Conservation (phyloP, 768 basidiomycete species). For the Tricholoma hemisulphureum region DNA sequence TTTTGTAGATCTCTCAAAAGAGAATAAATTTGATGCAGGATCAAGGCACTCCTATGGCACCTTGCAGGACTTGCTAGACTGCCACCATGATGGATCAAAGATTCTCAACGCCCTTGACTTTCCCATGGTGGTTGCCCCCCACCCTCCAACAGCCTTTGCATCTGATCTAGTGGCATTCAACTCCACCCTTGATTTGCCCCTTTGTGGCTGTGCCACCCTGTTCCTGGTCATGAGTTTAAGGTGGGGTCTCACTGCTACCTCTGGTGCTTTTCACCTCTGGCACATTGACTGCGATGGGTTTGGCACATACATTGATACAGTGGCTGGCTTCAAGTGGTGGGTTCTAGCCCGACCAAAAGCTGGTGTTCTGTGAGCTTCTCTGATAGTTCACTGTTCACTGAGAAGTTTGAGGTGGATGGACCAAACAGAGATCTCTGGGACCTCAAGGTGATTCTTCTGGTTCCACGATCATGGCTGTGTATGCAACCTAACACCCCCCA, state of each 20-base stretch:
- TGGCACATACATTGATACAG: neutral
- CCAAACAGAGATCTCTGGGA: neutral
- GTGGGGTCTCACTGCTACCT: neutral
- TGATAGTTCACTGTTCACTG: neutral
- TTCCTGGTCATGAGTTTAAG: neutral
- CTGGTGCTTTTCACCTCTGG: neutral
- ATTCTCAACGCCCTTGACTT: neutral
- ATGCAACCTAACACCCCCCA: slow-evolving; percentile 15
- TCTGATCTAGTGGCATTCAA: neutral
- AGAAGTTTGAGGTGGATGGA: neutral
- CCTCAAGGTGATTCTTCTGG: neutral
- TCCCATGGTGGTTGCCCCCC: neutral
- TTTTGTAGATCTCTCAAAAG: neutral
- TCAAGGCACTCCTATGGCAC: neutral
- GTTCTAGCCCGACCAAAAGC: neutral
- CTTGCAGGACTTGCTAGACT: neutral
- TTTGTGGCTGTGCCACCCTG: neutral
- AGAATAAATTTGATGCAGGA: neutral
- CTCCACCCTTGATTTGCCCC: neutral
- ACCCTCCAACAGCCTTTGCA: neutral
- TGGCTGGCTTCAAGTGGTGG: neutral
- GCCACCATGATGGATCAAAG: neutral
- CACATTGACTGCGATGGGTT: neutral
- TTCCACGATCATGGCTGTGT: neutral
- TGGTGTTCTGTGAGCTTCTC: neutral